Evolutionary conservation across 1,284 basidiomycete genomes (phyloP).

Genomic region (Erythrobasidium hasegawianum): DNA sequence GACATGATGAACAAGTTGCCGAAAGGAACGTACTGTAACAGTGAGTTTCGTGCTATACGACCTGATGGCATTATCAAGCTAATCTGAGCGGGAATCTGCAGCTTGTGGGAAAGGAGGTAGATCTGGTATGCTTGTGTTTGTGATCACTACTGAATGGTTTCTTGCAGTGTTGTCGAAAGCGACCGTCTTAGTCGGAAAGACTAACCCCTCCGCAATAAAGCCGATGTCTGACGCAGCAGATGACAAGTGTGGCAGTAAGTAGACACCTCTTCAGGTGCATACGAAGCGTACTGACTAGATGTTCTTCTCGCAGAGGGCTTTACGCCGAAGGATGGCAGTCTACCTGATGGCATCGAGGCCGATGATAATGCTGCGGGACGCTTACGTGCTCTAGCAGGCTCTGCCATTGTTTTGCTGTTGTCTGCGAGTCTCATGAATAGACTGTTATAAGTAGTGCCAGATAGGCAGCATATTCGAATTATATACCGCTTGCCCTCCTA

Average conservation of each 20-base stretch:
- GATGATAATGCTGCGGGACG: background rate
- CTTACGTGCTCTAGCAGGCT: too few relatives aligned
- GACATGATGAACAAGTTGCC: constrained; percentile 13
- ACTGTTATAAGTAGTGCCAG: too few relatives aligned
- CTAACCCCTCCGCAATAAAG: background rate
- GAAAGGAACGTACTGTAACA: constrained; percentile 3
- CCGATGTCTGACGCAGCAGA: background rate
- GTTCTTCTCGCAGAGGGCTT: background rate
- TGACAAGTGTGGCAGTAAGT: background rate
- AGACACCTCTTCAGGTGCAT: background rate
- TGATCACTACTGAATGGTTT: background rate
- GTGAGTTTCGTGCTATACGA: background rate
- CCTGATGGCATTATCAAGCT: background rate
- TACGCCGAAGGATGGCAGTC: background rate
- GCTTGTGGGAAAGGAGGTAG: constrained; percentile 9
- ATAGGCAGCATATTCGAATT: too few relatives aligned
- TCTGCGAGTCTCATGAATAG: too few relatives aligned
- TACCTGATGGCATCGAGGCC: background rate
- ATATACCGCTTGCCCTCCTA: too few relatives aligned
- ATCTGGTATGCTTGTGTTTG: background rate
- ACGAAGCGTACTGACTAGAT: background rate
- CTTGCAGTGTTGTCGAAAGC: background rate
- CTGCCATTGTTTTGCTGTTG: too few relatives aligned
- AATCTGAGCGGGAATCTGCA: background rate
- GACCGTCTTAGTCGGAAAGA: background rate